Percentiles rank a stretch among this genome's conserved stretches.
These are phyloP conservation scores for Rutidosis leptorrhynchoides DNA, from an alignment of 129 eudicot species.

Conservation along the genomic window DNA sequence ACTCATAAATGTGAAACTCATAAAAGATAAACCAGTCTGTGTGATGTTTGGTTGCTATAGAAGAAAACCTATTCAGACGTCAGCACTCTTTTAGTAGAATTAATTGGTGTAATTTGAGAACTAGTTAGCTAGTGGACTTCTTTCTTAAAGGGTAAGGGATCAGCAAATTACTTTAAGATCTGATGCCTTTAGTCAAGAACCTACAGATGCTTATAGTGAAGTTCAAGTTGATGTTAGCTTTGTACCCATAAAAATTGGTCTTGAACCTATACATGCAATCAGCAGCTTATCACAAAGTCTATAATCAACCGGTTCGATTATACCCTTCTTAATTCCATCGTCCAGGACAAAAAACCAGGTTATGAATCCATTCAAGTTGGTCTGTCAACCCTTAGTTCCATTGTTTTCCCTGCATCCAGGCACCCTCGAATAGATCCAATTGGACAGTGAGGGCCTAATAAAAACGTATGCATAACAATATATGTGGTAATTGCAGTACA, in stretches of 20 bases:
- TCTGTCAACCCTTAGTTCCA: background rate
- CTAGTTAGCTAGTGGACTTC: background rate
- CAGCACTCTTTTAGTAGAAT: background rate
- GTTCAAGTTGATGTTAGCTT: background rate
- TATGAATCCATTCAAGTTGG: background rate
- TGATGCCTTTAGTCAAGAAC: too few species aligned
- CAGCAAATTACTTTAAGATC: background rate
- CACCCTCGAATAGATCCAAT: slow-evolving; percentile 4
- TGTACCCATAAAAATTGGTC: background rate
- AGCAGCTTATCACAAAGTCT: too few species aligned
- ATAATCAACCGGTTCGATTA: too few species aligned
- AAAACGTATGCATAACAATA: too few species aligned
- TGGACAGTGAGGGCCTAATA: background rate
- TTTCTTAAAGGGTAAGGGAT: background rate
- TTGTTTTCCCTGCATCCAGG: slow-evolving; percentile 1
- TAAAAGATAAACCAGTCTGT: too few species aligned
- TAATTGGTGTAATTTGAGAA: background rate
- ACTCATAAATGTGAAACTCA: too few species aligned
- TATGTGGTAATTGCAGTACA: too few species aligned
- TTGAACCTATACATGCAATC: too few species aligned
- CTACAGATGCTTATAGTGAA: background rate
- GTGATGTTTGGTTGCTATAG: too few species aligned
- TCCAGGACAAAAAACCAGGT: background rate
- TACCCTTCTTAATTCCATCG: background rate
- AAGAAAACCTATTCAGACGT: too few species aligned